Conservation (phyloP, 306 rosid species). For the Argentina anserina region DNA sequence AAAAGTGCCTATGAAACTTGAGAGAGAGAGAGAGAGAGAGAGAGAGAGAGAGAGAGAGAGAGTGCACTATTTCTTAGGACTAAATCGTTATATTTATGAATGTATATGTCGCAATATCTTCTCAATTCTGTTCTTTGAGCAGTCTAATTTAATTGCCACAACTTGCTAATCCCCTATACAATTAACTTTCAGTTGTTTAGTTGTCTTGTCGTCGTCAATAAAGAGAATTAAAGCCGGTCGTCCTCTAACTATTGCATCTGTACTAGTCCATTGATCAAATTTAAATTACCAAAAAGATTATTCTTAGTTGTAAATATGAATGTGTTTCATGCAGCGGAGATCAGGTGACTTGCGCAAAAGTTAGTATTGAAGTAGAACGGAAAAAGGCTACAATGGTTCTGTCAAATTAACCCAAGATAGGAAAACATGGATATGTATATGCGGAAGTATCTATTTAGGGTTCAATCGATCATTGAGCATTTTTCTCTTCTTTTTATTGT, state of each 20-base stretch:
- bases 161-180: not conserved
- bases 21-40: no score
- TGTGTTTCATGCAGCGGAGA: no score
- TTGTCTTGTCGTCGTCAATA: not conserved
- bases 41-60: no score
- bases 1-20: no score
- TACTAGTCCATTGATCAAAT: not conserved
- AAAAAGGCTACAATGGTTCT: slow-evolving; percentile 33
- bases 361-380: slow-evolving; percentile 15
- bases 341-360: not conserved
- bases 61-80: no score
- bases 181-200: not conserved
- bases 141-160: not conserved
- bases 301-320: no score
- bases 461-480: not conserved
- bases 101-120: no score
- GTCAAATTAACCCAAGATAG: slow-evolving; percentile 29
- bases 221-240: not conserved
- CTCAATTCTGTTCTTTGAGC: no score
- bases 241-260: not conserved
- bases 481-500: not conserved
- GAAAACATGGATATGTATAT: not conserved
- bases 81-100: no score
- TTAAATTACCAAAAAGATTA: not conserved
- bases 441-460: not conserved